Evolutionary conservation across 495 filamentous ascomycete species (phyloP).

Genomic region (Thermochaetoides thermophila): DNA sequence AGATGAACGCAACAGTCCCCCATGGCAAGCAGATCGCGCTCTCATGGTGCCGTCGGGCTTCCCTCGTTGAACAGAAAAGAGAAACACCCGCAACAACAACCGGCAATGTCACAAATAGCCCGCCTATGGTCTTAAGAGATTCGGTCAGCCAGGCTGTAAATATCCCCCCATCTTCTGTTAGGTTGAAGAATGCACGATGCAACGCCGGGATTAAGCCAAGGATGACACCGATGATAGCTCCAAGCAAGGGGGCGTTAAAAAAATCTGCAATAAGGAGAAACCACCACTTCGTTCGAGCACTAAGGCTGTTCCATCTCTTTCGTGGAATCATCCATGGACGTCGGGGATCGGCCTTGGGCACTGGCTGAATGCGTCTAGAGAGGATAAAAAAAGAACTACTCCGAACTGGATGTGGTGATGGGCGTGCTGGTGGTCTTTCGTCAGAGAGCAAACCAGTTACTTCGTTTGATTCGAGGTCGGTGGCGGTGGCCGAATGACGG

Average conservation of each 20-base stretch:
- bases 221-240: slow-evolving; percentile 43
- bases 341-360: slow-evolving; percentile 7
- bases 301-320: slow-evolving; percentile 21
- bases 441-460: slow-evolving; percentile 9
- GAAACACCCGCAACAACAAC: slow-evolving; percentile 61
- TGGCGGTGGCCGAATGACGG: too few relatives aligned
- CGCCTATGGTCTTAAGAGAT: slow-evolving; percentile 49
- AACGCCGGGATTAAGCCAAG: slow-evolving; percentile 49
- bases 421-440: background rate
- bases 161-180: slow-evolving; percentile 48
- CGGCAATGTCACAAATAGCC: slow-evolving; percentile 56
- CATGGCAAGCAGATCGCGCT: slow-evolving; percentile 26
- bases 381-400: slow-evolving; percentile 5
- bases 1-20: slow-evolving; percentile 36
- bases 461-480: slow-evolving; percentile 6
- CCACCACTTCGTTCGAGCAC: slow-evolving; percentile 16
- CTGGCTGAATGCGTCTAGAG: background rate
- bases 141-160: slow-evolving; percentile 58
- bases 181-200: slow-evolving; percentile 51
- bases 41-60: slow-evolving; percentile 15
- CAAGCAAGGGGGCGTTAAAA: slow-evolving; percentile 52
- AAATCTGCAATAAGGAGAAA: slow-evolving; percentile 34
- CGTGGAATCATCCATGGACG: slow-evolving; percentile 9
- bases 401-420: background rate
- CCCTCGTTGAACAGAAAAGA: slow-evolving; percentile 35